These are phyloP conservation scores for Pythium sp. DNA, from an alignment of 352 stramenopile species.

Conservation along the genomic window DNA sequence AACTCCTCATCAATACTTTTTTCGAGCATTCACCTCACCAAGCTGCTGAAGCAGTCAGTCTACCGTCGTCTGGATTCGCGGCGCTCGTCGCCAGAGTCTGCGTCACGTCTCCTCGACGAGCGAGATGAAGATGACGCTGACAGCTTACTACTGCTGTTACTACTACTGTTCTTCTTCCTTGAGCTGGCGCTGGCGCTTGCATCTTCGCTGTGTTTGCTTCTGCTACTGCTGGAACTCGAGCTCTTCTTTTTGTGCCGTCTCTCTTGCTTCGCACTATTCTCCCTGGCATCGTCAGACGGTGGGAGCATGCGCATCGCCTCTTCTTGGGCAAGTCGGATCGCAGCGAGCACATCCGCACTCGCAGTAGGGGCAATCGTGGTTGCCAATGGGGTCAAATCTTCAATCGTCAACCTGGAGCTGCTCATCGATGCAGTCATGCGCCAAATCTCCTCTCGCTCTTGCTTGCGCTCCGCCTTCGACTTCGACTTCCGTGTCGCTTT, in stretches of 20 bases:
- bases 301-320: conserved; percentile 65
- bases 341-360: conserved; percentile 56
- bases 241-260: conserved; percentile 34
- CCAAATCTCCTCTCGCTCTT: conserved; percentile 46
- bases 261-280: conserved; percentile 15
- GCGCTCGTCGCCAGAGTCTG: conserved; percentile 3
- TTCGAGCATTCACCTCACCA: background rate
- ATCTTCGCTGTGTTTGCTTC: conserved; percentile 17
- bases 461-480: conserved; percentile 28
- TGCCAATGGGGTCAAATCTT: background rate
- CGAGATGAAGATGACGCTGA: conserved; percentile 12
- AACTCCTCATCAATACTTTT: background rate
- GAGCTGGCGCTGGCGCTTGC: conserved; percentile 1
- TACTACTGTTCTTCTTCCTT: conserved; percentile 22
- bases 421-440: conserved; percentile 29
- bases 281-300: conserved; percentile 1
- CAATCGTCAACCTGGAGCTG: background rate
- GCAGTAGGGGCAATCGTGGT: conserved; percentile 4
- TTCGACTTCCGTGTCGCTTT: conserved; percentile 31
- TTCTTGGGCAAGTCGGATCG: conserved; percentile 64
- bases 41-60: background rate
- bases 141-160: conserved; percentile 20
- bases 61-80: conserved; percentile 7
- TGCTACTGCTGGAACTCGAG: conserved; percentile 16
- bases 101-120: conserved; percentile 13